Evolutionary conservation across 768 basidiomycete genomes (phyloP).

Genomic region (Hygrophorus russula): DNA sequence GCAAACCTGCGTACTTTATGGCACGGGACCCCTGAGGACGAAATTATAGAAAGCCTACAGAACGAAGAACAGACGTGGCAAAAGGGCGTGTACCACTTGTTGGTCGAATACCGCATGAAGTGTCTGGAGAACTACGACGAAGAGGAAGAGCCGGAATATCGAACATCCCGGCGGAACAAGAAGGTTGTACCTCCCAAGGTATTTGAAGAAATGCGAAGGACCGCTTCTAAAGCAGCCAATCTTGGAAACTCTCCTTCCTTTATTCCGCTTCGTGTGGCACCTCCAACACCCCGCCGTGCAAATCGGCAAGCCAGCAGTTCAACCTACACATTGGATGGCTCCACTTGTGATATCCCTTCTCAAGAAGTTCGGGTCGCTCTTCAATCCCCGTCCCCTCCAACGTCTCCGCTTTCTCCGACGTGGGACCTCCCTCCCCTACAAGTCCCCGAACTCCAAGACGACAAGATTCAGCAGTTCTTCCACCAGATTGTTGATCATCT

Average conservation of each 20-base stretch:
- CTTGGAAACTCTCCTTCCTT: constrained; percentile 20
- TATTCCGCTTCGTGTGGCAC: constrained; percentile 42
- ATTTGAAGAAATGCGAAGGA: constrained; percentile 11
- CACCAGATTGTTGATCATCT: constrained; percentile 77
- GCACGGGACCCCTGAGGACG: constrained; percentile 67
- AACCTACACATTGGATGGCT: constrained; percentile 7
- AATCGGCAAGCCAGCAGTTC: constrained; percentile 16
- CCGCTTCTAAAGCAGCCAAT: constrained; percentile 15
- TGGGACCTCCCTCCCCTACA: constrained; percentile 33
- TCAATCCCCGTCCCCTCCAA: constrained; percentile 13
- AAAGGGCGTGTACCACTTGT: constrained; percentile 88
- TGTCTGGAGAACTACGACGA: constrained; percentile 68
- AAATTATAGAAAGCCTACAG: constrained; percentile 58
- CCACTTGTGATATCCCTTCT: constrained; percentile 2
- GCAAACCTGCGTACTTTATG: constrained; percentile 88
- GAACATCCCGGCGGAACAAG: constrained; percentile 23
- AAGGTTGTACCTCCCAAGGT: constrained; percentile 20
- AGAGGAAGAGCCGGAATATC: constrained; percentile 24
- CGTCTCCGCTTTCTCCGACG: constrained; percentile 18
- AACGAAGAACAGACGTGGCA: constrained; percentile 77
- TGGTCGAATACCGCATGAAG: constrained; percentile 73
- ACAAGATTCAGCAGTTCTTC: constrained; percentile 75
- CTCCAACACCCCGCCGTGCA: constrained; percentile 56
- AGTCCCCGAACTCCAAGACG: constrained; percentile 64
- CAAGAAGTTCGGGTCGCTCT: constrained; percentile 8